Evolutionary conservation across 2,329 filamentous ascomycete species (phyloP), one percentile per base, ranked within the genome.

Genomic region (Zymoseptoria ardabiliae): DNA sequence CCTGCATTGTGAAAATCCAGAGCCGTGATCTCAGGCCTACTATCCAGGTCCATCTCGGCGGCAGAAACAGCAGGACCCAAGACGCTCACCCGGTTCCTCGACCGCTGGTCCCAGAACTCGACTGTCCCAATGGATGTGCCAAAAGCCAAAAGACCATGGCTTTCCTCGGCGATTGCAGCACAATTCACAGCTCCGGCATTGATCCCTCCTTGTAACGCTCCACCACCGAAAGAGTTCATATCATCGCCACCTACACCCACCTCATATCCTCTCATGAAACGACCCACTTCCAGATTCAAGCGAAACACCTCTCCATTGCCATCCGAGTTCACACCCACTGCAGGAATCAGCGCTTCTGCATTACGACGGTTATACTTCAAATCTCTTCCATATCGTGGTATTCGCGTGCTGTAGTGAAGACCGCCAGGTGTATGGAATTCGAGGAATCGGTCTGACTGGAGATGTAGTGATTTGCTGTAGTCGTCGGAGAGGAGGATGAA

Each of bases 71-170:
- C 52, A 3, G 81, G 82, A 1, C 79, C 82, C 1, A 99, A 78
- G 19, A 93, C 82, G 17, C 90, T 92, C 10, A 93, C 88, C 59
- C 91, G 82, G 57, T 87, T 88, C 71, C 91, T 88, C 28, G 89
- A 91, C 61, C 94, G 84, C 0, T 92, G 84, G 72, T 99, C 94
- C 90, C 92, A 99, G 70, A 97, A 93, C 72, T 99, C 94, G 23
- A 97, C 90, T 0, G 93, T 96, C n/a, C 94, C 93, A 58, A 94
- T 79, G 2, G 91, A 92, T 1, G 94, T 99, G 56, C 95, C 94
- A 69, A 99, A 99, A 0, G 93, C 92, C 35, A 92, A 81, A 4
- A 99, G 80, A 58, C 94, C 94, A 73, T 99, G 94, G 53, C 89
- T 92, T 49, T 87, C 83, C 71, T 97, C 90, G 2, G 94, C 94